Evolutionary conservation across 345 rosid genomes (phyloP).

Genomic region (Camelina neglecta): DNA sequence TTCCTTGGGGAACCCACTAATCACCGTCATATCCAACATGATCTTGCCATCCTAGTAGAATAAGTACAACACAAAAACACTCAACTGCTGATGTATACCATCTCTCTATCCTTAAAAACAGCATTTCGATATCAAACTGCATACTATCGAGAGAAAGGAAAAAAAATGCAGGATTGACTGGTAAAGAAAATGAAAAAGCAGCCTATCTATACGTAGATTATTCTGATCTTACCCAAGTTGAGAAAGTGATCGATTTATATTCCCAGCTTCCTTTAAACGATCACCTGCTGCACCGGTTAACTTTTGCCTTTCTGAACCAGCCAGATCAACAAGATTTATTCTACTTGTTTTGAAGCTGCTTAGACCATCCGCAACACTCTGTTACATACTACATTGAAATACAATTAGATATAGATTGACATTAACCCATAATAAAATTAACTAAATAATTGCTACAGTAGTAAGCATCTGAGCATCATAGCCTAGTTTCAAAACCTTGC

Average conservation of each 20-base stretch:
- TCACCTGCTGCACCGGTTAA: constrained; percentile 97
- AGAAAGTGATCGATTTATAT: constrained; percentile 96
- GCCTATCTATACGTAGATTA: neutral
- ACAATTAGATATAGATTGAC: constrained; percentile 3
- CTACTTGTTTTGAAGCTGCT: constrained; percentile 95
- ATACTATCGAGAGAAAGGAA: neutral
- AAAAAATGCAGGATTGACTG: constrained; percentile 11
- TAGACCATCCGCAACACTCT: constrained; percentile 85
- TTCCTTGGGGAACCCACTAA: constrained; percentile 47
- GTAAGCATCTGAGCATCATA: constrained; percentile 24
- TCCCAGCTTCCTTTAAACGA: constrained; percentile 97
- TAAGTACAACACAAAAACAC: constrained; percentile 13
- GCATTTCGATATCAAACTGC: too few species aligned
- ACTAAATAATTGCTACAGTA: constrained; percentile 17
- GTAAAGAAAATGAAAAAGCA: constrained; percentile 20
- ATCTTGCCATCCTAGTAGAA: constrained; percentile 53
- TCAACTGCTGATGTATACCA: constrained; percentile 10
- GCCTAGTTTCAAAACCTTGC: constrained; percentile 14
- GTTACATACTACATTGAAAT: constrained; percentile 34
- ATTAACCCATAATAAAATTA: neutral
- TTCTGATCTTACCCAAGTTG: constrained; percentile 85
- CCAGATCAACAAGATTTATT: constrained; percentile 98
- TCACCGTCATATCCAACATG: constrained; percentile 33
- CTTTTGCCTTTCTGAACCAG: constrained; percentile 98
- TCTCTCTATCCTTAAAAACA: too few species aligned